Percentiles rank a stretch among this genome's conserved stretches.
Conservation (phyloP, 768 basidiomycete species). For the Lactifluus volemus region DNA sequence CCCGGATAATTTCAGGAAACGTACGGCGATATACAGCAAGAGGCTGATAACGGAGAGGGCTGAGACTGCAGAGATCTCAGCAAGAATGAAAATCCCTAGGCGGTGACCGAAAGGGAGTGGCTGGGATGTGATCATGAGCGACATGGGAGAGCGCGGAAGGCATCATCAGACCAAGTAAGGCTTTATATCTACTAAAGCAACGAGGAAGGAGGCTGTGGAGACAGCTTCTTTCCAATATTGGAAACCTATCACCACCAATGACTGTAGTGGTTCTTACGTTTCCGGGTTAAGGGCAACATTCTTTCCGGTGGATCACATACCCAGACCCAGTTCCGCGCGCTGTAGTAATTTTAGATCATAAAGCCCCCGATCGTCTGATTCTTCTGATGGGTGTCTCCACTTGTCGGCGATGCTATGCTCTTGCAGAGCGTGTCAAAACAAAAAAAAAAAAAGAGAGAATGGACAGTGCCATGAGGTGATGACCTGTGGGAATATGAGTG, state of each 20-base stretch:
- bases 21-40: slow-evolving; percentile 22
- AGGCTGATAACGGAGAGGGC: slow-evolving; percentile 20
- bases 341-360: too few relatives aligned
- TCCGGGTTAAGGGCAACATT: too few relatives aligned
- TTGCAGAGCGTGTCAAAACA: neutral
- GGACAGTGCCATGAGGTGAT: too few relatives aligned
- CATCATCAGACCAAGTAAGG: neutral
- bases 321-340: too few relatives aligned
- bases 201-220: neutral
- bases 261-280: too few relatives aligned
- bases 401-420: neutral
- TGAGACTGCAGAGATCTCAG: slow-evolving; percentile 22
- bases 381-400: too few relatives aligned
- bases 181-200: neutral
- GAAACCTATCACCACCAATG: too few relatives aligned
- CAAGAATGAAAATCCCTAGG: slow-evolving; percentile 23
- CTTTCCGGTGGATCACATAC: too few relatives aligned
- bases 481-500: too few relatives aligned
- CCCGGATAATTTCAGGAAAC: neutral
- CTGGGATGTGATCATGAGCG: neutral
- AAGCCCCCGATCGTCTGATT: too few relatives aligned
- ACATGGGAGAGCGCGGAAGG: neutral
- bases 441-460: too few relatives aligned
- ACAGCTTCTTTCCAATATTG: too few relatives aligned
- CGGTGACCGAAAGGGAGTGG: slow-evolving; percentile 20